These are phyloP conservation scores for Gossypium ekmanianum DNA, from an alignment of 345 rosid genomes.

Conservation along the genomic window DNA sequence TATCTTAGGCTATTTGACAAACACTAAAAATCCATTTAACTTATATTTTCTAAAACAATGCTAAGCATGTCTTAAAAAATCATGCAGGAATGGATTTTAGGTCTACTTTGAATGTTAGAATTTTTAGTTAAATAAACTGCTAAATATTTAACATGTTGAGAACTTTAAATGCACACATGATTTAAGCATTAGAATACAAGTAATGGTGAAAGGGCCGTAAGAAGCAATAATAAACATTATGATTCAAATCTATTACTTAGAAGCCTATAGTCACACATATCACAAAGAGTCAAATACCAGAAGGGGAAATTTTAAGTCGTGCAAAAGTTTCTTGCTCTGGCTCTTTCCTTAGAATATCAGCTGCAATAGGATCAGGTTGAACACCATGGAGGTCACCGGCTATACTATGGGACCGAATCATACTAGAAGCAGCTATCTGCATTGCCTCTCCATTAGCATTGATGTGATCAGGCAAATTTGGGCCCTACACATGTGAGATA, in stretches of 20 bases:
- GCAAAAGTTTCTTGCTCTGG: constrained; percentile 97
- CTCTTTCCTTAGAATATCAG: constrained; percentile 95
- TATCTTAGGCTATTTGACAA: background rate
- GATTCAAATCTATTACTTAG: background rate
- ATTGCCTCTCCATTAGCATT: constrained; percentile 60
- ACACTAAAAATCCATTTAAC: background rate
- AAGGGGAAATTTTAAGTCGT: constrained; percentile 69
- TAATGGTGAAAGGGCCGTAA: background rate
- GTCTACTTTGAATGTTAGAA: background rate
- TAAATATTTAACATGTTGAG: background rate
- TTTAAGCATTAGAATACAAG: constrained; percentile 1
- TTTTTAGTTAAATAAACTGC: background rate
- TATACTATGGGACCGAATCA: constrained; percentile 93
- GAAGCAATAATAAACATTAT: constrained; percentile 4
- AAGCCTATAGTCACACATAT: background rate
- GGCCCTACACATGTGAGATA: constrained; percentile 31
- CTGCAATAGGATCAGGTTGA: constrained; percentile 98
- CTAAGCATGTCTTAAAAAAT: background rate
- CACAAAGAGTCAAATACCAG: constrained; percentile 37
- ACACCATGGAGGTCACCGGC: constrained; percentile 97
- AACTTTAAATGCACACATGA: background rate
- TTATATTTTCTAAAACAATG: background rate
- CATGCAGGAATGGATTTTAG: background rate
- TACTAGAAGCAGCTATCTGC: constrained; percentile 59
- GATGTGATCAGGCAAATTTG: constrained; percentile 37